Base-by-base conservation (phyloP, 768 basidiomycete genomes). In the Antrodiella citrinella region DNA sequence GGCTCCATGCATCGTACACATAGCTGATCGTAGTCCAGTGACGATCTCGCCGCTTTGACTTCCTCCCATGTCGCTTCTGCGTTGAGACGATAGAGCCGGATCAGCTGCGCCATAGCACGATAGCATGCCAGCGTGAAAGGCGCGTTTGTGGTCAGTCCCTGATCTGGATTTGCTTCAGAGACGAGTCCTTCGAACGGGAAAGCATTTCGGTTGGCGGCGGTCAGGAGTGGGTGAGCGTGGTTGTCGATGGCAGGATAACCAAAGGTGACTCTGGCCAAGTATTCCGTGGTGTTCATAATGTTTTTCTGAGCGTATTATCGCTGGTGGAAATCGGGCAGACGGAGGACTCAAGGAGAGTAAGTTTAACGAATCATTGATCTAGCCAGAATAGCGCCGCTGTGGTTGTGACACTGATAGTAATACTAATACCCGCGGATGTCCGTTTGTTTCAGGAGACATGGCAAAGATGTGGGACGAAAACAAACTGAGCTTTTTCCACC, bases 201-300 rank as follows among this genome's bases (percentile, higher is more conserved):
- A 3, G 51, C 54, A 19, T 65, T 45, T 24, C 81, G 74, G 48
- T 76, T 59, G 18, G 66, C 65, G 4, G 66, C 69, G 20, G 69
- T 67, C 44, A 90, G 69, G 18, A 91, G 68, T 1, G 86, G 82
- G 59, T 90, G 88, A 0, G 86, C 83, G 59, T 90, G 88, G 62
- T 89, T 88, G 67, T 90, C 86, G 60, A 86, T 84, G 0, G 77
- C 78, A 18, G 82, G 83, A 45, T 69, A 74, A 21, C 40, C 47
- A n/a, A 55, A 44, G 2, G 54, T 51, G 24, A 53, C 49, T 19
- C 43, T 25, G 3, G 52, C 51, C 26, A 56, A 51, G 13, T 51
- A 23, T n/a, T n/a, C n/a, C 18, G 47, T 24, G n/a, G 49, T 22
- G 41, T 43, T 43, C 41, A 43, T 43, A 15, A n/a, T n/a, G n/a